Base-by-base conservation (phyloP, 2,329 filamentous ascomycete genomes). In the Pseudocercospora fijiensis region DNA sequence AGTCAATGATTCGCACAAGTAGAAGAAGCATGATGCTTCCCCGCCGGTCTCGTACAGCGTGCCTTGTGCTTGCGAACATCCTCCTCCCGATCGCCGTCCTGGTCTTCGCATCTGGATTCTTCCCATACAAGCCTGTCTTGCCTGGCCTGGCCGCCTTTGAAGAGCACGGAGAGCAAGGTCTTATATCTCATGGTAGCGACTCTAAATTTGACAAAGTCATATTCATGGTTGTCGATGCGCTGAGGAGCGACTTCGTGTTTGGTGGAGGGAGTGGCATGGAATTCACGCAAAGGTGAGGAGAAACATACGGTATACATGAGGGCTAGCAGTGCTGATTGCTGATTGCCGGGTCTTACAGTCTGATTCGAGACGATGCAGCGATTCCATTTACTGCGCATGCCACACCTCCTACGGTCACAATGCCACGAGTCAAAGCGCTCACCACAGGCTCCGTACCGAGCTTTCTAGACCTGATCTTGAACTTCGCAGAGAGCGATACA, bases 371-470 rank as follows among this genome's bases (percentile, higher is more conserved):
- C 77, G 94, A 94, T 64, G 84, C 85, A 63, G 96, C 95, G 6
- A 82, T 98, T 41, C 95, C 95, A 2, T 99, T 96, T 76, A 99
- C 95, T 30, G 94, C 94, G 33, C 90, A 96, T 83, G 95, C 95
- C 18, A 90, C 91, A n/a, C 92, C 96, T 58, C 95, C 95, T 1
- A 99, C 95, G 7, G 94, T 99, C 66, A 99, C 95, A 18, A 98
- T 99, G 95, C 95, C 95, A 47, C 88, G 94, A 66, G 88, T 99
- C 72, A 99, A 99, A 80, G 92, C 95, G 56, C 92, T 99, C 67
- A 99, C 95, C 0, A 98, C 95, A 1, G 95, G 95, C 65, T 97
- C 94, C 1, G 95, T 96, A n/a, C 95, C 95, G 2, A 98, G 94
- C 1, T 99, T 99, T 77, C 86, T 98, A 65, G 95, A 99, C 76